phyloP scores from a whole-genome alignment of 2,329 filamentous ascomycete species.

The Myrmaecium sp. region DNA sequence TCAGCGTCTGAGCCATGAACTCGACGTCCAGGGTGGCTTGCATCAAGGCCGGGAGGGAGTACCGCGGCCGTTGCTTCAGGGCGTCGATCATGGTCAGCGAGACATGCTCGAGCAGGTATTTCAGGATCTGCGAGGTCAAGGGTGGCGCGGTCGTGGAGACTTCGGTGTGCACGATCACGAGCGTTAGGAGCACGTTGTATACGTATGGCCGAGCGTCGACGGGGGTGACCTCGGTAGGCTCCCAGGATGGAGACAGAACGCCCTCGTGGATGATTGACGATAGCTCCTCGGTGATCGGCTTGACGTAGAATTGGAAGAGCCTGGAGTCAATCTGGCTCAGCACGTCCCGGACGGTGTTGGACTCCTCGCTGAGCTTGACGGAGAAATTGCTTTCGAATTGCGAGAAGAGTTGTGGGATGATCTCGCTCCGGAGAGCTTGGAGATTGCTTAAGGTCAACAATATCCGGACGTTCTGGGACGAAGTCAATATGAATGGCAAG shows the following conservation, averaged over 20 bases:
- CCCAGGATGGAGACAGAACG: constrained; percentile 56
- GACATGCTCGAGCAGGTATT: constrained; percentile 69
- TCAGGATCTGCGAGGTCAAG: constrained; percentile 66
- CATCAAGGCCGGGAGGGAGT: constrained; percentile 70
- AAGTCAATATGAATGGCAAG: no score
- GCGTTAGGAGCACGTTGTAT: constrained; percentile 65
- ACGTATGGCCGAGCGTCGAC: constrained; percentile 72
- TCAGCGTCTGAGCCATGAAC: constrained; percentile 86
- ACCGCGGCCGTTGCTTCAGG: constrained; percentile 49
- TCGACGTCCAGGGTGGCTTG: constrained; percentile 96
- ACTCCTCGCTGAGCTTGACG: constrained; percentile 85
- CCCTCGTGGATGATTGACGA: constrained; percentile 44
- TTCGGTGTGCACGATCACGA: constrained; percentile 86
- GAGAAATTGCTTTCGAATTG: constrained; percentile 91
- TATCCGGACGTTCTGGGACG: constrained; percentile 65
- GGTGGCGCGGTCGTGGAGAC: constrained; percentile 40
- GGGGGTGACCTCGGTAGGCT: constrained; percentile 42
- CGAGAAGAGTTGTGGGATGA: constrained; percentile 74
- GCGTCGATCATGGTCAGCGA: constrained; percentile 66
- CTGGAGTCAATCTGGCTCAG: constrained; percentile 78
- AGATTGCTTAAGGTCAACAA: constrained; percentile 89
- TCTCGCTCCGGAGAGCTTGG: constrained; percentile 60
- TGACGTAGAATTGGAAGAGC: constrained; percentile 84
- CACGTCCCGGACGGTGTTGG: constrained; percentile 79
- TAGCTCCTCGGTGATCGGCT: constrained; percentile 48